Evolutionary conservation across 2,329 filamentous ascomycete genomes (phyloP).

Genomic region (Talaromyces sp.): DNA sequence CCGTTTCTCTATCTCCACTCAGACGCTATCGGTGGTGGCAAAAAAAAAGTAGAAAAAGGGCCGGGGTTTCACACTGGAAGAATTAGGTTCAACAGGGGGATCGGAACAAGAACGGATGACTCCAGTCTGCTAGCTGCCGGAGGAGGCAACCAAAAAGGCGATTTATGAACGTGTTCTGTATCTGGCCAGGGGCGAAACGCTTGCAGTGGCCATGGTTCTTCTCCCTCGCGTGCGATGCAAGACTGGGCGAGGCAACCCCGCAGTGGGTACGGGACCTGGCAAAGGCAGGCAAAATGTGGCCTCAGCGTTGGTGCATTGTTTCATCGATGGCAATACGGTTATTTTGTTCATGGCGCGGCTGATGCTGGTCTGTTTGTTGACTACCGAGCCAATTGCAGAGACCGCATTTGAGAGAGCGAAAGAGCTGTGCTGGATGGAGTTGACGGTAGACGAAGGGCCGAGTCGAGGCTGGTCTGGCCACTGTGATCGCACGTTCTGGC

Average conservation of each 20-base stretch:
- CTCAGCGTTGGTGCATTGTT: background rate
- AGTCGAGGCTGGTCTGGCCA: background rate
- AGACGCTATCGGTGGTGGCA: background rate
- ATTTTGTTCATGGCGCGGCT: background rate
- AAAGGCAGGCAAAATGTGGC: background rate
- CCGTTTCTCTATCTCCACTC: background rate
- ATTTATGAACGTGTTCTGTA: background rate
- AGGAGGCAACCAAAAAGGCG: background rate
- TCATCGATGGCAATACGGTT: background rate
- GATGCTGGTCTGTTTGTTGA: background rate
- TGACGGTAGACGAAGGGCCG: background rate
- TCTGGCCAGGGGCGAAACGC: background rate
- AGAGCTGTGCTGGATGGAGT: background rate
- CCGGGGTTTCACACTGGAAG: background rate
- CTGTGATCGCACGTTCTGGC: background rate
- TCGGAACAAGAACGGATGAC: background rate
- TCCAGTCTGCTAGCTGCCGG: background rate
- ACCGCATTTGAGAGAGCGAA: background rate
- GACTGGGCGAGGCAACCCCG: background rate
- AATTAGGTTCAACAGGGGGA: background rate
- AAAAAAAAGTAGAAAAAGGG: background rate
- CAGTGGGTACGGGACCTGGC: background rate
- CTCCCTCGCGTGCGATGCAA: background rate
- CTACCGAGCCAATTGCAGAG: background rate
- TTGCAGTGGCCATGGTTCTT: background rate